phyloP scores from a whole-genome alignment of 2,329 filamentous ascomycete genomes.

The Neoascochyta sp. region DNA sequence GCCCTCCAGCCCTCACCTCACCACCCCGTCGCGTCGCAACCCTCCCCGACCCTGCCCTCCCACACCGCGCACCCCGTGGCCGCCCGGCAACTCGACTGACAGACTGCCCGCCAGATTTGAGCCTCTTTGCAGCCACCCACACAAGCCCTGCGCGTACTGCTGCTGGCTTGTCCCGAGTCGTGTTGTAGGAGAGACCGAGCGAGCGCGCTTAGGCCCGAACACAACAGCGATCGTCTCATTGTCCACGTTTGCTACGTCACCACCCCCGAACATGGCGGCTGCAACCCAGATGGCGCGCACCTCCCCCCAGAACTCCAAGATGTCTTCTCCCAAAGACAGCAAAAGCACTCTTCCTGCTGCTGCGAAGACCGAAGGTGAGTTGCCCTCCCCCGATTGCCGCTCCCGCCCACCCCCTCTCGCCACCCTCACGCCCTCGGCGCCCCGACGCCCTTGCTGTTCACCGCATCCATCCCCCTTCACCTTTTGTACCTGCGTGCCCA shows the following conservation, averaged over 20 bases:
- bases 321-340: constrained; percentile 39
- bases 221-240: constrained; percentile 28
- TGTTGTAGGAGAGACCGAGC: constrained; percentile 23
- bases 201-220: constrained; percentile 21
- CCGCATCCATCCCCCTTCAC: background rate
- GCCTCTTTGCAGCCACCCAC: background rate
- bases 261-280: constrained; percentile 34
- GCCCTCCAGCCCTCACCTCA: constrained; percentile 4
- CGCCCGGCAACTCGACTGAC: background rate
- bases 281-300: constrained; percentile 33
- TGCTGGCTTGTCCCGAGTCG: constrained; percentile 8
- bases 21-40: constrained; percentile 13
- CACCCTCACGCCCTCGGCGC: constrained; percentile 2
- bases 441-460: background rate
- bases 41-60: no score
- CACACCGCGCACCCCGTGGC: no score
- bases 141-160: background rate
- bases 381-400: constrained; percentile 4
- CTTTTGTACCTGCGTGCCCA: constrained; percentile 9
- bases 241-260: constrained; percentile 35
- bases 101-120: constrained; percentile 3
- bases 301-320: constrained; percentile 36
- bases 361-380: constrained; percentile 38
- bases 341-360: constrained; percentile 32
- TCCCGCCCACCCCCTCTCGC: constrained; percentile 3